A percentile compares a stretch with the other conserved stretches of the same genome.
phyloP scores from a whole-genome alignment of 2,329 filamentous ascomycete genomes.

The Metarhizium robertsii region DNA sequence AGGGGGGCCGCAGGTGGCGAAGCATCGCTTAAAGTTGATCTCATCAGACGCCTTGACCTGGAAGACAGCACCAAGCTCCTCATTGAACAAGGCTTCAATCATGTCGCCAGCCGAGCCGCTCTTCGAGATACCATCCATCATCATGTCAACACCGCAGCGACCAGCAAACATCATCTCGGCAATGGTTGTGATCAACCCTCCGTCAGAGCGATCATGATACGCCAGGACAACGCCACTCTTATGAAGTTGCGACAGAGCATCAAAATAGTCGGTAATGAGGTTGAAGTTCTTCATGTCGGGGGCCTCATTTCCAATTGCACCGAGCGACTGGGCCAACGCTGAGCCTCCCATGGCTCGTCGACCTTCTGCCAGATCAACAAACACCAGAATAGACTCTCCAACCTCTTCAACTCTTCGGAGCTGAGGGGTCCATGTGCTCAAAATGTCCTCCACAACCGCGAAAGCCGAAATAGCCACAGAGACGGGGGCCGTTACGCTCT shows the following conservation, averaged over 20 bases:
- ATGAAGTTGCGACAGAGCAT: conserved; percentile 63
- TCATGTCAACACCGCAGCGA: conserved; percentile 76
- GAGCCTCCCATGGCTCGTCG: conserved; percentile 81
- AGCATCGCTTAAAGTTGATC: conserved; percentile 77
- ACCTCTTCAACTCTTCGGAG: conserved; percentile 76
- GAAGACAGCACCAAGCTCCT: conserved; percentile 93
- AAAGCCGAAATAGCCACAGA: conserved; percentile 90
- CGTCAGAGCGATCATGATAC: conserved; percentile 91
- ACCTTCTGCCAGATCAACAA: conserved; percentile 79
- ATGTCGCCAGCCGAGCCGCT: conserved; percentile 54
- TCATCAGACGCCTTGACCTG: conserved; percentile 82
- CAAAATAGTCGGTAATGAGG: conserved; percentile 81
- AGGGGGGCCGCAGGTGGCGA: conserved; percentile 81
- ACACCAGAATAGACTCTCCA: conserved; percentile 80
- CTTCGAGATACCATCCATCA: conserved; percentile 64
- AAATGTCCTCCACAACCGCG: conserved; percentile 69
- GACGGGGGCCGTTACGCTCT: conserved; percentile 85
- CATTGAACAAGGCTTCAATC: conserved; percentile 80
- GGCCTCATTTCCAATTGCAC: conserved; percentile 72
- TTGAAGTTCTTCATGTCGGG: conserved; percentile 81
- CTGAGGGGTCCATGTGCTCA: conserved; percentile 89
- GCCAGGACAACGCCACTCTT: conserved; percentile 62
- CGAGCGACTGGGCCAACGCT: conserved; percentile 80
- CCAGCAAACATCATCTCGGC: conserved; percentile 99
- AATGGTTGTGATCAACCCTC: conserved; percentile 81